A percentile compares a stretch with the other conserved stretches of the same genome.
Evolutionary conservation across 257 asterid genomes (phyloP).

Genomic region (Verbascum thapsus): DNA sequence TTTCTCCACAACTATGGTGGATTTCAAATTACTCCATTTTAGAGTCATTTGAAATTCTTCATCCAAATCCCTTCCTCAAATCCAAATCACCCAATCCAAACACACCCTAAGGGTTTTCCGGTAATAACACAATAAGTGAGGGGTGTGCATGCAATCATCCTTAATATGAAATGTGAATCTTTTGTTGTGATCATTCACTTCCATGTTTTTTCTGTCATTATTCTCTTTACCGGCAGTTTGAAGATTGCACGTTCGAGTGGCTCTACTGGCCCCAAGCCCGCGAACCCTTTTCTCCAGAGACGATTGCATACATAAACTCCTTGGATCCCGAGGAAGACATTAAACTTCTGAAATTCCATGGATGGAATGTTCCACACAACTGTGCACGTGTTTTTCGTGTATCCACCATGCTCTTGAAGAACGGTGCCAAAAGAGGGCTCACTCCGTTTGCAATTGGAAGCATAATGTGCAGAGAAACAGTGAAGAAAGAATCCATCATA

Average conservation of each 20-base stretch:
- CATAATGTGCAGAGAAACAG: conserved; percentile 68
- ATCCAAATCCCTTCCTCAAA: no score
- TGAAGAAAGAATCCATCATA: conserved; percentile 53
- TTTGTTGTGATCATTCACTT: conserved; percentile 5
- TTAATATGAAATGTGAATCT: no score
- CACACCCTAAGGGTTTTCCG: no score
- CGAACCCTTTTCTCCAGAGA: conserved; percentile 54
- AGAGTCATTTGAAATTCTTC: no score
- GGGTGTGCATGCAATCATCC: no score
- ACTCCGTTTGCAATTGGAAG: conserved; percentile 64
- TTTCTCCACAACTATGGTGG: no score
- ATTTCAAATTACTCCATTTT: no score
- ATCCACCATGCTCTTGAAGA: conserved; percentile 76
- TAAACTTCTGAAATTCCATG: conserved; percentile 54
- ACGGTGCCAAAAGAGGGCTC: conserved; percentile 69
- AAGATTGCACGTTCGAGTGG: conserved; percentile 85
- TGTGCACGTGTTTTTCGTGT: conserved; percentile 60
- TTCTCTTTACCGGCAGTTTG: no score
- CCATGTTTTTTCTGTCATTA: no score
- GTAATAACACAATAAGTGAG: no score
- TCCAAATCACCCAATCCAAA: no score
- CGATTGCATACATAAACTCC: conserved; percentile 52
- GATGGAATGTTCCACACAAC: conserved; percentile 60
- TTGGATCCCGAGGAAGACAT: conserved; percentile 71
- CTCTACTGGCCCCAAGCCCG: conserved; percentile 85